Conservation (phyloP, 805 yeast genomes). For the Hanseniaspora vineae region DNA sequence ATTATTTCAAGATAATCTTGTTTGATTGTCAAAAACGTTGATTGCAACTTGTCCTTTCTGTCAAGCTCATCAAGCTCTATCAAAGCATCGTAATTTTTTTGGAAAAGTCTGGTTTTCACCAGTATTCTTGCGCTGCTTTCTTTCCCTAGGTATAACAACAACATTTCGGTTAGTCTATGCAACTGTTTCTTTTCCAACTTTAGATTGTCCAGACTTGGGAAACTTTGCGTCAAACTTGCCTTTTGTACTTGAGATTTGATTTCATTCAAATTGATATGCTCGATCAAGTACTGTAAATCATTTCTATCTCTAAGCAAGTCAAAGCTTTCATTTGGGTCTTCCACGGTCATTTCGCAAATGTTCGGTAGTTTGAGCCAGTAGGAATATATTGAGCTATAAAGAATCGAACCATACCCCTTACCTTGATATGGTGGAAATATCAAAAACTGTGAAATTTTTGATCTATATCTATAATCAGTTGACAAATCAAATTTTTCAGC, state of each 20-base stretch:
- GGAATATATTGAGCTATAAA: conserved; percentile 45
- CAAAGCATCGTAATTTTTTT: conserved; percentile 71
- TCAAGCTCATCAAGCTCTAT: conserved; percentile 48
- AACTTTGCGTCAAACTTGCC: conserved; percentile 10
- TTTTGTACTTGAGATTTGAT: conserved; percentile 7
- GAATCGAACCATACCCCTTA: conserved; percentile 51
- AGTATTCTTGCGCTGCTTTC: conserved; percentile 30
- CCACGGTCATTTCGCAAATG: conserved; percentile 70
- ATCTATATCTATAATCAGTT: conserved; percentile 30
- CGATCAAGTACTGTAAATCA: conserved; percentile 45
- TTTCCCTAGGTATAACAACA: conserved; percentile 31
- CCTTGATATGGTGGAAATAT: conserved; percentile 78
- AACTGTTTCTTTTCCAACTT: conserved; percentile 74
- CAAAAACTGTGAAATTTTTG: conserved; percentile 78
- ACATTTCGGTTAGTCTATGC: conserved; percentile 66
- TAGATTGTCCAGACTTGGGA: conserved; percentile 16
- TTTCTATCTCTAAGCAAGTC: conserved; percentile 81
- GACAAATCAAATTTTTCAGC: conserved; percentile 35
- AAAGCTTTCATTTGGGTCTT: conserved; percentile 87
- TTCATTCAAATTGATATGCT: conserved; percentile 3
- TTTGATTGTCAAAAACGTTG: conserved; percentile 56
- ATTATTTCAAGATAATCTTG: conserved; percentile 41
- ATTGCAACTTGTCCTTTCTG: conserved; percentile 58
- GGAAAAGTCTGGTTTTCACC: conserved; percentile 63
- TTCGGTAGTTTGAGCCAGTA: conserved; percentile 40